These are phyloP conservation scores for Aureobasidium sp. DNA, from an alignment of 2,329 filamentous ascomycete species.

Conservation along the genomic window DNA sequence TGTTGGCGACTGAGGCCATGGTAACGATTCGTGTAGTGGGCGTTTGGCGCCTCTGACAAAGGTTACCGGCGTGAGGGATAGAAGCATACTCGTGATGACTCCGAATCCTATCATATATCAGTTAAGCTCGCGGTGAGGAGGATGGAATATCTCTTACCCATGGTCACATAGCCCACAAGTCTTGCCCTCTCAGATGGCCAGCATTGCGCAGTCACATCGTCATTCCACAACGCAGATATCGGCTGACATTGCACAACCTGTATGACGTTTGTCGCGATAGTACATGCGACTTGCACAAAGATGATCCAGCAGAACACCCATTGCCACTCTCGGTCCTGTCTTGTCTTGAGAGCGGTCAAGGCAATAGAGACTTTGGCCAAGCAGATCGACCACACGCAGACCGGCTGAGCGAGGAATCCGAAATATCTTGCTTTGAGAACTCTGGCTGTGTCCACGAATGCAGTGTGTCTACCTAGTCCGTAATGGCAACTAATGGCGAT, in stretches of 20 bases:
- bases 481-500: constrained; percentile 16
- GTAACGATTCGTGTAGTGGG: constrained; percentile 1
- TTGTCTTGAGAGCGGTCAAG: background rate
- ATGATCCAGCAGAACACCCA: constrained; percentile 8
- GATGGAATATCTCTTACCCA: background rate
- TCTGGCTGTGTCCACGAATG: background rate
- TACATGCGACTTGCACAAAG: background rate
- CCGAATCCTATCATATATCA: background rate
- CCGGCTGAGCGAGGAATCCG: background rate
- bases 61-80: constrained; percentile 2
- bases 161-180: background rate
- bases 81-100: constrained; percentile 3
- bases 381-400: constrained; percentile 11
- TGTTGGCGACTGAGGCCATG: constrained; percentile 15
- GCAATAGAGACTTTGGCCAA: constrained; percentile 13
- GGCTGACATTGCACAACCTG: constrained; percentile 14
- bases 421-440: background rate
- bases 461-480: constrained; percentile 13
- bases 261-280: background rate
- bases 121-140: background rate
- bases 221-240: constrained; percentile 9
- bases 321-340: background rate
- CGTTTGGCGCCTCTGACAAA: constrained; percentile 9
- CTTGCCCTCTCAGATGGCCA: constrained; percentile 4
- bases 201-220: background rate